Base-by-base conservation (phyloP, 2,329 filamentous ascomycete species). In the Apiospora saccharicola region DNA sequence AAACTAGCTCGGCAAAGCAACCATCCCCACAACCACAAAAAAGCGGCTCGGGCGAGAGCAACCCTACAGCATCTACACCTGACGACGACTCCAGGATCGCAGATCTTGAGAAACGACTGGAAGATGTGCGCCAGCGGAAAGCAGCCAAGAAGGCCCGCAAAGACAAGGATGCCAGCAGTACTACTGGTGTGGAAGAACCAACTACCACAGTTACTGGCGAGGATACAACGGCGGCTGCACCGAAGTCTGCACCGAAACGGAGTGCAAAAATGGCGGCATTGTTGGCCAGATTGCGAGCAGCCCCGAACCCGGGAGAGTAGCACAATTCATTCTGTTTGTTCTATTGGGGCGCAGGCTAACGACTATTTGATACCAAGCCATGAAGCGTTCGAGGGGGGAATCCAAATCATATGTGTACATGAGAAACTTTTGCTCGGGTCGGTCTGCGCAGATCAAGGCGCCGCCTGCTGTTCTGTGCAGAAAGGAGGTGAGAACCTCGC, bases 51-150 rank as follows among this genome's bases (percentile, higher is more conserved):
- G 51, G 49, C 12, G 49, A 51, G 13, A 51, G 49, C 49, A 77
- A 41, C 79, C 49, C 49, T 26, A 26, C 49, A 13, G 8, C n/a
- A 14, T 85, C 19, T 81, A 84, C 24, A 81, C 81, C 53, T 82
- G 82, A 68, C 43, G 78, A 73, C 74, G 83, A 84, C 70, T 81
- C 83, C 30, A 81, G 82, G 70, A 82, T 86, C 24, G 84, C 83
- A 16, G 82, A 84, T 44, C 77, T 88, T 47, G 85, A 88, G 77
- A 80, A 80, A 34, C 81, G 77, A 57, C 80, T 88, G 30, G 78
- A 80, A 46, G 84, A 85, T 72, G 70, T 71, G 24, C 74, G 73
- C 24, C 75, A 76, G 67, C 79, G 78, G 68, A 82, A 83, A 74
- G 81, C 81, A 51, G 83, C 84, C 44, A 82, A 80, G 71, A 77